Evolutionary conservation across 2,329 filamentous ascomycete species (phyloP).

Genomic region (Dothidotthia symphoricarpi): DNA sequence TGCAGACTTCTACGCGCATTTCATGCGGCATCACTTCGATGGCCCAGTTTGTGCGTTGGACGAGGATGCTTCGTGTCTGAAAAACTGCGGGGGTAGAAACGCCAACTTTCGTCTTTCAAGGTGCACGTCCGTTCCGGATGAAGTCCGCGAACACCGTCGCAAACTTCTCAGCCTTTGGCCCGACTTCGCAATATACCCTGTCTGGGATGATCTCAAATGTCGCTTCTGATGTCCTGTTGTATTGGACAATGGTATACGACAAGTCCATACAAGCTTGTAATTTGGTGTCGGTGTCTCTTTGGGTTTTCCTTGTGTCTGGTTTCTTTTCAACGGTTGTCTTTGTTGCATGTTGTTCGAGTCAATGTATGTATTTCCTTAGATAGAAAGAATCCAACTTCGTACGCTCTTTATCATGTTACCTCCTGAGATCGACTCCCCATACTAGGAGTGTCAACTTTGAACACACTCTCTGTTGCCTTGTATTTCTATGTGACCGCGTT

Average conservation of each 20-base stretch:
- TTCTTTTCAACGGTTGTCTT: not conserved
- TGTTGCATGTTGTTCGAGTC: not conserved
- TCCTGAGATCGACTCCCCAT: too few species aligned
- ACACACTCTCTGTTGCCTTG: too few species aligned
- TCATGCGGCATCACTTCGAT: constrained; percentile 3
- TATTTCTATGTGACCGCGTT: too few species aligned
- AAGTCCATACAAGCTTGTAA: too few species aligned
- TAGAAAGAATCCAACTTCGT: constrained; percentile 16
- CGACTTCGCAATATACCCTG: not conserved
- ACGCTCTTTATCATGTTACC: constrained; percentile 6
- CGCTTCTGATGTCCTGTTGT: too few species aligned
- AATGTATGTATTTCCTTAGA: constrained; percentile 3
- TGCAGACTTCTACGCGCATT: constrained; percentile 5
- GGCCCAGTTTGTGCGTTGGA: not conserved
- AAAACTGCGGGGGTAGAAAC: not conserved
- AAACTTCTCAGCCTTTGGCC: constrained; percentile 11
- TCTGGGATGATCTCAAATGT: constrained; percentile 8
- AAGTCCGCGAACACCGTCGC: constrained; percentile 10
- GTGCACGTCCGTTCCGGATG: not conserved
- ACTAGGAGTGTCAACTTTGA: too few species aligned
- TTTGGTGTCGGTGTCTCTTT: too few species aligned
- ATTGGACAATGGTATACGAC: too few species aligned
- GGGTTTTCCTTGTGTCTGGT: not conserved
- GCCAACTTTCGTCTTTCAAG: not conserved
- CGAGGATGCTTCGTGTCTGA: not conserved